Base-by-base conservation (phyloP, 2,329 filamentous ascomycete genomes). In the Trichoderma sp. region DNA sequence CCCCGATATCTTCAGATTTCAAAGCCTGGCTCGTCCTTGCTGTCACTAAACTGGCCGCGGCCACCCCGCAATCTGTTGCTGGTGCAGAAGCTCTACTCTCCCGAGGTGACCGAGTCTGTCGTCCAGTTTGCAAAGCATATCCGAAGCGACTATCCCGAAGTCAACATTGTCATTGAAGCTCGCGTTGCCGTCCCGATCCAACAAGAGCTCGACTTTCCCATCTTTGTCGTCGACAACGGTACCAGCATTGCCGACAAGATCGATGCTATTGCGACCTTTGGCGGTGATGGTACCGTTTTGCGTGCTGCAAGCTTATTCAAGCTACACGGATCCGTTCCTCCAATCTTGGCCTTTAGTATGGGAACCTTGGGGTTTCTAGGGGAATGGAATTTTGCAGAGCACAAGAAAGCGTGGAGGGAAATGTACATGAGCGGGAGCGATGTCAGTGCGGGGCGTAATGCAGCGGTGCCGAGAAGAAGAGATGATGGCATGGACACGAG, bases 311-410 rank as follows among this genome's bases (percentile, higher is more conserved):
- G 81, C 71, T 72, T 98, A 6, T 98, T 81, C 83, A 94, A 94
- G 72, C 91, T 93, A 47, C 90, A 93, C 58, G 86, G 88, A 2
- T 90, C 90, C 57, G 95, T 99, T 0, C 96, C 96, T 0, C 96
- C 96, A 0, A 92, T 99, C 39, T 85, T 99, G 8, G 94, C 93
- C 1, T 99, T 99, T 79, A 97, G 94, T 79, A 98, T 99, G 93
- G 96, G 96, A 6, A 97, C 95, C 0, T 84, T 99, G 1, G 96
- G 96, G 0, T 99, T 99, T 76, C 84, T 99, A 8, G 95, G 95
- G 18, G 95, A 98, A 82, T 99, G 95, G 95, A 97, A 96, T 77
- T 98, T 98, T 79, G 86, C 87, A 7, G 95, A 98, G 77, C 93
- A 97, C 83, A 97, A 97, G 82, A 88, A 93, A 63, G 96, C 96